Conservation (phyloP, 176 grass and related monocot species). For the Triticum aestivum region IWGSC_CS_RefSeq_v2.1 NC_057798.1:612740223-612740722, state of each 20-base stretch:
- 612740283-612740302: background rate
- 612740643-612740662: background rate
- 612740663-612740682: background rate
- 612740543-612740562: background rate
- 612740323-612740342: slow-evolving; percentile 43
- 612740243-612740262: background rate
- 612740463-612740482: slow-evolving; percentile 96
- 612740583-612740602: slow-evolving; percentile 98
- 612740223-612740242: slow-evolving; percentile 77
- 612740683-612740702: slow-evolving; percentile 30
- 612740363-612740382: slow-evolving; percentile 97
- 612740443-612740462: slow-evolving; percentile 77
- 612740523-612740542: background rate
- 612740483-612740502: background rate
- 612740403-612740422: slow-evolving; percentile 96
- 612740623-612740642: slow-evolving; percentile 97
- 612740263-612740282: background rate
- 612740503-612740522: background rate
- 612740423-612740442: slow-evolving; percentile 81
- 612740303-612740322: background rate
- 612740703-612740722: too few species aligned
- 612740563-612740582: slow-evolving; percentile 95
- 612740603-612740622: slow-evolving; percentile 99
- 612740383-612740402: slow-evolving; percentile 96
- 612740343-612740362: slow-evolving; percentile 93